Evolutionary conservation across 257 asterid species (phyloP).

Genomic region (Gynochthodes officinalis): DNA sequence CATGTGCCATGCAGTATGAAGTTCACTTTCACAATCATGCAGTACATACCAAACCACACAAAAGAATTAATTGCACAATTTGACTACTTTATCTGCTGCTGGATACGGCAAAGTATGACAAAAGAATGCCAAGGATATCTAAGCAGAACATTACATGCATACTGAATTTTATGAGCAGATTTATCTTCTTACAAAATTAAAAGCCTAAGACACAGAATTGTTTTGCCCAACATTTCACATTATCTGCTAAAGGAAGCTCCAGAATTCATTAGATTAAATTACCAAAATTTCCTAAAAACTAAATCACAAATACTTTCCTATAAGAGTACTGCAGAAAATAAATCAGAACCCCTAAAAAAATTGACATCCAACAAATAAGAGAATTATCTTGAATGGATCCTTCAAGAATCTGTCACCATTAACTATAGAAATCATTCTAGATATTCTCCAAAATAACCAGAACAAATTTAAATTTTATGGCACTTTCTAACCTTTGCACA

Average conservation of each 20-base stretch:
- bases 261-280: not conserved
- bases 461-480: constrained; percentile 5
- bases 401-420: not conserved
- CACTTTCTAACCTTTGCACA: constrained; percentile 83
- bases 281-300: not conserved
- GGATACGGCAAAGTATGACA: not conserved
- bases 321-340: not conserved
- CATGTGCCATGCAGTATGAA: not conserved
- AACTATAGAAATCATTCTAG: not conserved
- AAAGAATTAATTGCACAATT: too few relatives aligned
- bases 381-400: constrained; percentile 3
- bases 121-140: not conserved
- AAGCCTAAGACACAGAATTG: not conserved
- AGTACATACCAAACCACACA: not conserved
- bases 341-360: not conserved
- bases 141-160: not conserved
- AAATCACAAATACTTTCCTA: not conserved
- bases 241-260: not conserved
- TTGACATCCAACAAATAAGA: not conserved
- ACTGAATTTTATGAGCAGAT: not conserved
- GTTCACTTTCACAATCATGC: constrained; percentile 1
- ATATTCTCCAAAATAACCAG: constrained; percentile 6
- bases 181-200: not conserved
- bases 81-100: not conserved
- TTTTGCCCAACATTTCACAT: not conserved